Base-by-base conservation (phyloP, 2,329 filamentous ascomycete genomes). In the Dactylellina cionopaga region DNA sequence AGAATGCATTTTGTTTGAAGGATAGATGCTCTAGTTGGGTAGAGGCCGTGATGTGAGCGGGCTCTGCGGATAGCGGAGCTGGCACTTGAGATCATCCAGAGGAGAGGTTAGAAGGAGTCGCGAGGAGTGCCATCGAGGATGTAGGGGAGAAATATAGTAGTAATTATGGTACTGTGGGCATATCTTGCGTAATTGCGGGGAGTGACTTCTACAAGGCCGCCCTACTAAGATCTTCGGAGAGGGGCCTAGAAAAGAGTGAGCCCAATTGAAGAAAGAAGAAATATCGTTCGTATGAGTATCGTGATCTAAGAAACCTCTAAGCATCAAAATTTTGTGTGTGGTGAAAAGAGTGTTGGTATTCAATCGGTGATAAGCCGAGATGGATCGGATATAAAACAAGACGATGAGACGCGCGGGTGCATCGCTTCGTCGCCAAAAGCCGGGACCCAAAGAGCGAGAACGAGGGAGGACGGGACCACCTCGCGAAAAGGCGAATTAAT, bases 31-130 rank as follows among this genome's bases (percentile, higher is more conserved):
- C 43, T 58, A 35, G 17, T 19, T 25, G 25, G 43, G 51, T 22
- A 39, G 51, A 54, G 9, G 29, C 17, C 33, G 27, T 24, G 46
- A 41, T 35, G 24, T n/a, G 35, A 35, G 51, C 35, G 59, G 44
- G 47, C 68, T 72, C 68, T 72, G 59, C 66, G 22, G 54, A 58
- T 52, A 47, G 68, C 65, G 56, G 49, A 72, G 59, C 52, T 54
- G 24, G 39, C 31, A 52, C 43, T 37, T 54, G 59, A 59, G 35
- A 64, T 65, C 68, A 72, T 72, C 52, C 68, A 65, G 44, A n/a
- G 46, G 46, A 41, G 37, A n/a, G 44, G 27, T 17, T 19, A n/a
- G 33, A 72, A 25, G 17, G 25, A 43, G 56, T 27, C 41, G 51
- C 35, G 51, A 62, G 39, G 15, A 43, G 24, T 71, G 51, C 59